Percentiles rank a stretch among this genome's conserved stretches.
Evolutionary conservation across 2,329 filamentous ascomycete species (phyloP).

Genomic region (Curvularia sp.): DNA sequence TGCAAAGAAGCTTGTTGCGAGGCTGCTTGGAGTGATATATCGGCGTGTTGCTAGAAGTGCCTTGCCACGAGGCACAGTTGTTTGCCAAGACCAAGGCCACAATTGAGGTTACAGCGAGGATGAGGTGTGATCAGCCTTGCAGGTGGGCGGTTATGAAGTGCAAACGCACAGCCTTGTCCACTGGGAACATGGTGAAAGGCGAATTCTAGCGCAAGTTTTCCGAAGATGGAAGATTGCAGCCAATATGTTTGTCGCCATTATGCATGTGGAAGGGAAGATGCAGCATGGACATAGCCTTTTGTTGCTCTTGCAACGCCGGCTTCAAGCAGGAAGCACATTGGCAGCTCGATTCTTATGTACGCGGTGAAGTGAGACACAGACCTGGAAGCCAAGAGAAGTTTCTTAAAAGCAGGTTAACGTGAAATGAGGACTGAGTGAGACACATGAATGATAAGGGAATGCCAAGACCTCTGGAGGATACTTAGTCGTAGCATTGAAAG

Average conservation of each 20-base stretch:
- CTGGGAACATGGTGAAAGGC: background rate
- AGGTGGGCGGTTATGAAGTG: background rate
- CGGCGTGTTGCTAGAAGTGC: background rate
- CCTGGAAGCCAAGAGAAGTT: background rate
- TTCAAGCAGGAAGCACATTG: background rate
- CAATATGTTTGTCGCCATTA: background rate
- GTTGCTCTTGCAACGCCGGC: no score
- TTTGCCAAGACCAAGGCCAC: background rate
- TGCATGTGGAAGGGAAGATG: background rate
- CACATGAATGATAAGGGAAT: background rate
- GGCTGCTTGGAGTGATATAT: background rate
- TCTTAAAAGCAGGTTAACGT: background rate
- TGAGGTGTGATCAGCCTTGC: conserved; percentile 12
- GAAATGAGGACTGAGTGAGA: background rate
- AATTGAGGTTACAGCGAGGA: background rate
- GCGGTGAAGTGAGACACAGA: no score
- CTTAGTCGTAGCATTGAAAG: background rate
- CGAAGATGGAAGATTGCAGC: background rate
- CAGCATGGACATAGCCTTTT: background rate
- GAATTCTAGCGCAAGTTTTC: background rate
- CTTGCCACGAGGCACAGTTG: background rate
- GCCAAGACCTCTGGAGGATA: background rate
- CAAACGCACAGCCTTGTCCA: background rate
- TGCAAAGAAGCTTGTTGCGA: background rate
- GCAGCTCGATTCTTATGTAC: background rate